Base-by-base conservation (phyloP, 192 early-diverging fungal genomes). In the Coemansia sp. region DNA sequence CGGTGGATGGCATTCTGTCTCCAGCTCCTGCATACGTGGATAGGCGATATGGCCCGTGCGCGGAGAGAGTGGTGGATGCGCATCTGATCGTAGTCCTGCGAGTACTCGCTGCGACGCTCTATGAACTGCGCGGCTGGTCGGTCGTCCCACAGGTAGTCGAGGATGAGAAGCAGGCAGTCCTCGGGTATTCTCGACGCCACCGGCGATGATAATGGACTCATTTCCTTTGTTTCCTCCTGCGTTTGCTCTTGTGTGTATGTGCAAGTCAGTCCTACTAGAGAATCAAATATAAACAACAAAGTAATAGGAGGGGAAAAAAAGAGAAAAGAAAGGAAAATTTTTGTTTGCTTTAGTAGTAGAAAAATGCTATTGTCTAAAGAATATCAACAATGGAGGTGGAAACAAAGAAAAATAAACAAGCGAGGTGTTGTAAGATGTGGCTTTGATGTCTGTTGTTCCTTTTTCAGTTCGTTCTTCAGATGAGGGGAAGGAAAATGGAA, bases 11-110 rank as follows among this genome's bases (percentile, higher is more conserved):
- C 41, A 17, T 60, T 16, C 2, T 19, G 42, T 7, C 79, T 67
- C 79, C 79, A 82, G 0, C 51, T 32, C 8, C 60, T 64, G 43
- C 79, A 82, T 13, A 82, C 75, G 20, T 76, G 74, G 8, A 82
- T 9, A 1, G 75, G 71, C 0, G 71, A 50, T 14, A 71, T 67
- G 41, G 43, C 25, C 17, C 75, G 79, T 1, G 67, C 55, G 9
- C 62, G 45, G 12, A 77, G 71, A 0, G 25, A 17, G 11, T 42
- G 67, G 43, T 82, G 75, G 19, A 74, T 56, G 40, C 53, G 71
- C 9, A 61, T 61, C n/a, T 82, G 79, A 75, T 82, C 79, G 51
- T 82, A 77, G 58, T 68, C 71, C 13, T 37, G 48, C 5, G 68
- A 63, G 14, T 58, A 60, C 42, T 64, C 68, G 37, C 75, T 65